Conservation (phyloP, 352 stramenopile species). For the Pythium volutum region DNA sequence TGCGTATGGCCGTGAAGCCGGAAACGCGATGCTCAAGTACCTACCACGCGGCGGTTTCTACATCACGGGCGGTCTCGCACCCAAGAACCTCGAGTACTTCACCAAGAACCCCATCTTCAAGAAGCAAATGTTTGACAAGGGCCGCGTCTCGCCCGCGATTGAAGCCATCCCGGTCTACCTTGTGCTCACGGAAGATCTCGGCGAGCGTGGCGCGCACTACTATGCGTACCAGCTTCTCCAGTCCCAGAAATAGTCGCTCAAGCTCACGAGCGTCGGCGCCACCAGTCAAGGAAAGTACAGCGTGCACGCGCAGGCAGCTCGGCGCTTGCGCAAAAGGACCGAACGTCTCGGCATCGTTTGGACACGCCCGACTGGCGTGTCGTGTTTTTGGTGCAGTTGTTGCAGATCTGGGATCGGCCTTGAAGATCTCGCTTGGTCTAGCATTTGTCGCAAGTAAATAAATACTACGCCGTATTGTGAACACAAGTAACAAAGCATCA, state of each 20-base stretch:
- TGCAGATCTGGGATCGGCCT: constrained; percentile 14
- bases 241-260: constrained; percentile 46
- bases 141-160: constrained; percentile 79
- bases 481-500: too few relatives aligned
- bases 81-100: constrained; percentile 96
- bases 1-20: constrained; percentile 94
- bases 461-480: too few relatives aligned
- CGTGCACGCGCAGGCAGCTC: constrained; percentile 18
- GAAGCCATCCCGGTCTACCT: constrained; percentile 82
- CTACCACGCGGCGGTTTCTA: constrained; percentile 96
- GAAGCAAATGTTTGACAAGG: constrained; percentile 86
- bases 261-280: constrained; percentile 24
- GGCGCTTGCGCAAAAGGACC: constrained; percentile 20
- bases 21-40: constrained; percentile 93
- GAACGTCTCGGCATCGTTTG: constrained; percentile 21
- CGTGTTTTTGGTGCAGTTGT: constrained; percentile 22
- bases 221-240: constrained; percentile 78
- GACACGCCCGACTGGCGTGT: constrained; percentile 14
- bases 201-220: constrained; percentile 88
- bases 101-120: constrained; percentile 78
- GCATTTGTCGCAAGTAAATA: constrained; percentile 26
- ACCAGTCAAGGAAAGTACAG: constrained; percentile 29
- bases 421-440: too few relatives aligned
- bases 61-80: constrained; percentile 96
- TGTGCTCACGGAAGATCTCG: constrained; percentile 89